Evolutionary conservation across 352 stramenopile species (phyloP).

Genomic region (Nothophytophthora sp.): DNA sequence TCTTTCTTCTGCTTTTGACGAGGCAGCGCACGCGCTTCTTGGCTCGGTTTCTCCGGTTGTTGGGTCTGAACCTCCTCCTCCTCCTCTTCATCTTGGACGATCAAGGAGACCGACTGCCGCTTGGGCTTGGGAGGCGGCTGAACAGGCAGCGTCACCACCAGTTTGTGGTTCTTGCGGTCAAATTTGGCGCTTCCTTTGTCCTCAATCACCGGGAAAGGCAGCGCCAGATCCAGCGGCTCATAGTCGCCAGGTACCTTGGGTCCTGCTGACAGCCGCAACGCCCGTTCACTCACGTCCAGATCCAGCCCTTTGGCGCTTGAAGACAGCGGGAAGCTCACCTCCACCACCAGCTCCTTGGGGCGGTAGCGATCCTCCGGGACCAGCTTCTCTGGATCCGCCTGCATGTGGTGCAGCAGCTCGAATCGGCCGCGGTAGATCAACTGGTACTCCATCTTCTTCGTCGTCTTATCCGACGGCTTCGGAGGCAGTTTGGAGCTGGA

Average conservation of each 20-base stretch:
- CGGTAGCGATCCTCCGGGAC: slow-evolving; percentile 34
- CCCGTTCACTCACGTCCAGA: slow-evolving; percentile 64
- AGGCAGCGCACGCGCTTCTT: background rate
- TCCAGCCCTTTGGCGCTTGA: slow-evolving; percentile 58
- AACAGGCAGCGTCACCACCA: slow-evolving; percentile 84
- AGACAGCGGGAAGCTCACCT: slow-evolving; percentile 61
- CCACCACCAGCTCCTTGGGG: slow-evolving; percentile 66
- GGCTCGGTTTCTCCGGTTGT: background rate
- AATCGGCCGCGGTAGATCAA: slow-evolving; percentile 71
- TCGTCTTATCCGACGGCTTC: background rate
- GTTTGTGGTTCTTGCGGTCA: slow-evolving; percentile 72
- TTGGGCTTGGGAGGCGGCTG: slow-evolving; percentile 43
- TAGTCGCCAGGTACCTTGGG: slow-evolving; percentile 31
- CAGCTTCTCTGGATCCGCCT: slow-evolving; percentile 41
- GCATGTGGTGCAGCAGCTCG: slow-evolving; percentile 76
- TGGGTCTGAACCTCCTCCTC: slow-evolving; percentile 4
- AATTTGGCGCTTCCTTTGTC: slow-evolving; percentile 80
- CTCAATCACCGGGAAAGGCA: slow-evolving; percentile 83
- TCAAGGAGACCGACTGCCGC: slow-evolving; percentile 24
- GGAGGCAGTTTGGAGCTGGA: slow-evolving; percentile 9
- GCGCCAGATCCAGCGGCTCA: slow-evolving; percentile 45
- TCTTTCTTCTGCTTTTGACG: slow-evolving; percentile 14
- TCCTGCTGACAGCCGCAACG: slow-evolving; percentile 37
- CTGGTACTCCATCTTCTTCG: slow-evolving; percentile 55
- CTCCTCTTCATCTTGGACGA: slow-evolving; percentile 40